Conservation (phyloP, 257 asterid species). For the Nicotiana tabacum region DNA sequence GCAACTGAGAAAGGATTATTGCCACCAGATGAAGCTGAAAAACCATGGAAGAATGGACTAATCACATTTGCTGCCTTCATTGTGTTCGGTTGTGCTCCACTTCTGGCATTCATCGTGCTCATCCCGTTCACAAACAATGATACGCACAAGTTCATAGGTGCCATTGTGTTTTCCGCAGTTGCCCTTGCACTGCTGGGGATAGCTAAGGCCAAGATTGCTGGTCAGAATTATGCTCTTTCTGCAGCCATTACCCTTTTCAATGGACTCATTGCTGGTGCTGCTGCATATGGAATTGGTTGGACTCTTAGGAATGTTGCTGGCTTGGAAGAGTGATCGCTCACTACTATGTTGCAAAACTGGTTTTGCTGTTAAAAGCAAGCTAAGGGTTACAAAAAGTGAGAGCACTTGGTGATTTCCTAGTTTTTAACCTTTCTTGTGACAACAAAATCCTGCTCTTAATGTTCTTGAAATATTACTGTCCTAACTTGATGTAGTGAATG, state of each 20-base stretch:
- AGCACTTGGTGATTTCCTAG: background rate
- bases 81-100: slow-evolving; percentile 50
- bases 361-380: background rate
- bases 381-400: background rate
- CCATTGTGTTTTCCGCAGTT: slow-evolving; percentile 48
- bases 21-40: slow-evolving; percentile 36
- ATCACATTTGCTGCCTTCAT: slow-evolving; percentile 51
- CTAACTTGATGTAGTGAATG: background rate
- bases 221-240: slow-evolving; percentile 39
- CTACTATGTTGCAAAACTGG: background rate
- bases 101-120: slow-evolving; percentile 52
- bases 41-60: slow-evolving; percentile 64
- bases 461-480: background rate
- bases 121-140: slow-evolving; percentile 51
- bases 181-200: slow-evolving; percentile 52
- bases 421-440: background rate
- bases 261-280: slow-evolving; percentile 51
- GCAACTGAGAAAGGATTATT: slow-evolving; percentile 36
- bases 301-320: slow-evolving; percentile 58
- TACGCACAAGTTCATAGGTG: slow-evolving; percentile 43
- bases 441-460: background rate
- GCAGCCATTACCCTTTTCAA: slow-evolving; percentile 39
- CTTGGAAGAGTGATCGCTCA: slow-evolving; percentile 31
- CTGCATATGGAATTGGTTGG: slow-evolving; percentile 65
- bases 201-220: slow-evolving; percentile 57